Evolutionary conservation across 352 stramenopile genomes (phyloP), one percentile per base, ranked within the genome.

Genomic region (Aphanomyces invadans): DNA sequence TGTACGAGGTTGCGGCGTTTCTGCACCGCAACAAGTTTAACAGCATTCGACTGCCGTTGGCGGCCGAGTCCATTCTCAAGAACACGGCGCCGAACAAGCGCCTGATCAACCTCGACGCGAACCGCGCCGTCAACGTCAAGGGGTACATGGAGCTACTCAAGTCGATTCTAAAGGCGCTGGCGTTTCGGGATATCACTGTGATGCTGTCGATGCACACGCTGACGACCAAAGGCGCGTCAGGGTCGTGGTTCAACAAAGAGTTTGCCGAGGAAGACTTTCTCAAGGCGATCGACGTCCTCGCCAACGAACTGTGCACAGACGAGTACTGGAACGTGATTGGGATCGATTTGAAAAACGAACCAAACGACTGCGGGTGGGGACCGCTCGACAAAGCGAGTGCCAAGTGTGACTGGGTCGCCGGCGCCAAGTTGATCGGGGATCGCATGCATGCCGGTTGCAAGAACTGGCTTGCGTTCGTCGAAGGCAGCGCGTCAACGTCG

Each of bases 271-370:
- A 78, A 21, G 70, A 86, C 32, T 86, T 76, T 60, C 64, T 80
- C 36, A 52, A 67, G 15, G 17, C 75, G 2, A 74, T 82, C 48
- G 75, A 79, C 48, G 73, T 71, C 4, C 54, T 82, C 0, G 77
- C 76, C 2, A 65, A 73, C 26, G 79, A 73, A 19, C 64, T 90
- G 21, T 90, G 83, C 70, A 77, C 65, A 2, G 70, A 77, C 11
- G 74, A 79, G 51, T 90, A 88, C 73, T 92, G 80, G 78, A 90
- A 90, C 68, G 70, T 92, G 32, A 79, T 92, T 15, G 81, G 80
- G 15, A 74, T 92, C 28, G 79, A 89, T 56, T 64, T 91, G 32
- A 86, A 87, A 70, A 90, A 86, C 62, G 79, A 89, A 32, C 71
- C 76, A 21, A 71, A 66, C 19, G 44, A 77, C 12, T 77, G 70